Evolutionary conservation across 2,329 filamentous ascomycete genomes (phyloP).

Genomic region (Juglanconis oblonga): DNA sequence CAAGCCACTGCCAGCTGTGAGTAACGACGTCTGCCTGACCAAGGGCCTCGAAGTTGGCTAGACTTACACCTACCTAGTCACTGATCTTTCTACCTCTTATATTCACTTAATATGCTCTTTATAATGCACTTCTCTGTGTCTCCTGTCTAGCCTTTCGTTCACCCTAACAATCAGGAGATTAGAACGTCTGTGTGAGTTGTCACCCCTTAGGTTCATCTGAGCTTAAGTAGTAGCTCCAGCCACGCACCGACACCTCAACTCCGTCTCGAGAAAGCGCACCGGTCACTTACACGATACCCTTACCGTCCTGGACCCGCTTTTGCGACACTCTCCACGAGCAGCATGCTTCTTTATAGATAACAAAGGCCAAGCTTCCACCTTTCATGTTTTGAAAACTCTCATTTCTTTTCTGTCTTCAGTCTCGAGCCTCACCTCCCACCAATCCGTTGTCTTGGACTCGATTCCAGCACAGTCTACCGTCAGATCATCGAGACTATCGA

Average conservation of each 20-base stretch:
- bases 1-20: conserved; percentile 3
- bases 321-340: conserved; percentile 5
- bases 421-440: background rate
- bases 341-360: conserved; percentile 8
- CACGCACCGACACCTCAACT: background rate
- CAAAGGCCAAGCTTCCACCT: conserved; percentile 6
- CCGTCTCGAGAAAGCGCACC: background rate
- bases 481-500: background rate
- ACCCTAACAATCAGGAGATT: no score
- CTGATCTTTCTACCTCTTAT: background rate
- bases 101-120: no score
- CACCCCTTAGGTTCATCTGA: no score
- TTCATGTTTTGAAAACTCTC: background rate
- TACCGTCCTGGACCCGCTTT: conserved; percentile 7
- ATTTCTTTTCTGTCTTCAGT: background rate
- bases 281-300: conserved; percentile 1
- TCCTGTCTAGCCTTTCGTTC: no score
- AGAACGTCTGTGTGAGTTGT: no score
- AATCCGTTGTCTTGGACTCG: background rate
- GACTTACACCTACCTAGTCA: background rate
- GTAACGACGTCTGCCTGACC: background rate
- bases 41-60: background rate
- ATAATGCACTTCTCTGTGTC: no score
- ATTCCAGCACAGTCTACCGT: background rate
- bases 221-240: no score